phyloP scores from a whole-genome alignment of 2,329 filamentous ascomycete species.

The Aspergillus persii region DNA sequence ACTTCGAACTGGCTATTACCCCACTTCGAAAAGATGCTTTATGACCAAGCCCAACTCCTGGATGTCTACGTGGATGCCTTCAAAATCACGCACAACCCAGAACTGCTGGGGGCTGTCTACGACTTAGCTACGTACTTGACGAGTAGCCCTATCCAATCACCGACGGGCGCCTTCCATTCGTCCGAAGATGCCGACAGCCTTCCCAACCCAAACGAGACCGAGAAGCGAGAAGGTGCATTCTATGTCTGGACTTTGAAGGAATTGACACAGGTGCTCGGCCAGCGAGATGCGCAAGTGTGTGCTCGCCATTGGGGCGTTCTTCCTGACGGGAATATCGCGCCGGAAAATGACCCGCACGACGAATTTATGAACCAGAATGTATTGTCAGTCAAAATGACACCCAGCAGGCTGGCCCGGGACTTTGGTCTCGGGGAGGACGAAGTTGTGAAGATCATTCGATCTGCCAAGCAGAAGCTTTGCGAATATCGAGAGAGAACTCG shows the following conservation, averaged over 20 bases:
- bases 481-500: slow-evolving; percentile 72
- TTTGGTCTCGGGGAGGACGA: slow-evolving; percentile 70
- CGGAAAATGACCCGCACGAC: slow-evolving; percentile 81
- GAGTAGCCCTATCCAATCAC: slow-evolving; percentile 63
- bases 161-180: slow-evolving; percentile 74
- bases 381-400: slow-evolving; percentile 66
- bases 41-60: slow-evolving; percentile 85
- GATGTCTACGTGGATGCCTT: slow-evolving; percentile 85
- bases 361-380: slow-evolving; percentile 96
- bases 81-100: slow-evolving; percentile 63
- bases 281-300: slow-evolving; percentile 68
- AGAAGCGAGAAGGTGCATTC: slow-evolving; percentile 87
- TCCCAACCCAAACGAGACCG: slow-evolving; percentile 68
- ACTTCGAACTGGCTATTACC: slow-evolving; percentile 91
- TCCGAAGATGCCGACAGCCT: slow-evolving; percentile 89
- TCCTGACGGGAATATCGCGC: slow-evolving; percentile 80
- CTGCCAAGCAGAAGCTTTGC: slow-evolving; percentile 66
- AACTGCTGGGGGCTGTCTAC: slow-evolving; percentile 74
- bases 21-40: slow-evolving; percentile 96
- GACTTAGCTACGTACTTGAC: slow-evolving; percentile 87
- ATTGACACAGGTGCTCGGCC: slow-evolving; percentile 71
- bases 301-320: slow-evolving; percentile 82
- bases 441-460: slow-evolving; percentile 64
- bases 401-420: slow-evolving; percentile 68
- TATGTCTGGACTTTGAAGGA: slow-evolving; percentile 93